phyloP scores from a whole-genome alignment of 495 filamentous ascomycete genomes.

The Aspergillus steynii region DNA sequence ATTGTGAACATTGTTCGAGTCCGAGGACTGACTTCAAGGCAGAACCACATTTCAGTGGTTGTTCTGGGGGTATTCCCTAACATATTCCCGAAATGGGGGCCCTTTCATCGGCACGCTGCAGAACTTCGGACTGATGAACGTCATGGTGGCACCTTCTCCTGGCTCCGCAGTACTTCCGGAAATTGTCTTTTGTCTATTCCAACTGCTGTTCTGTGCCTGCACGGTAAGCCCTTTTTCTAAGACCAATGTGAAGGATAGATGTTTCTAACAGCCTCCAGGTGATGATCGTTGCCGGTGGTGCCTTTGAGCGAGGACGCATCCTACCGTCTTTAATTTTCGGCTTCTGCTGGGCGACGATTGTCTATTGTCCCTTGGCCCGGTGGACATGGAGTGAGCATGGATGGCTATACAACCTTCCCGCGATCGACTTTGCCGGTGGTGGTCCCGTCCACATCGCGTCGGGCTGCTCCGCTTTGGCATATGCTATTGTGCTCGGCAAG shows the following conservation, averaged over 20 bases:
- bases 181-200: conserved; percentile 58
- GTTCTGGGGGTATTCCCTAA: conserved; percentile 59
- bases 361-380: conserved; percentile 59
- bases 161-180: conserved; percentile 52
- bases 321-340: conserved; percentile 56
- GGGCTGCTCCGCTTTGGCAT: conserved; percentile 55
- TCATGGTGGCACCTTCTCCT: conserved; percentile 50
- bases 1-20: neutral
- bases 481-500: conserved; percentile 57
- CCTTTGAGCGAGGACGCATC: conserved; percentile 57
- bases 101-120: conserved; percentile 55
- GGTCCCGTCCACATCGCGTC: conserved; percentile 59
- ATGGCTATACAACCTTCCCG: conserved; percentile 56
- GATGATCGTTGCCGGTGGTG: conserved; percentile 53
- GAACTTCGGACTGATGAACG: conserved; percentile 56
- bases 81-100: conserved; percentile 51
- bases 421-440: conserved; percentile 58
- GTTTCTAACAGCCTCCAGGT: conserved; percentile 26
- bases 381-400: conserved; percentile 63
- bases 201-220: conserved; percentile 58
- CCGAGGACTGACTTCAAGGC: neutral
- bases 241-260: neutral
- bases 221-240: conserved; percentile 37
- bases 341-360: conserved; percentile 60
- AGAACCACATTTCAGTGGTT: conserved; percentile 56